Base-by-base conservation (phyloP, 108 stramenopile species). In the Cyclostephanos tholiformis region DNA sequence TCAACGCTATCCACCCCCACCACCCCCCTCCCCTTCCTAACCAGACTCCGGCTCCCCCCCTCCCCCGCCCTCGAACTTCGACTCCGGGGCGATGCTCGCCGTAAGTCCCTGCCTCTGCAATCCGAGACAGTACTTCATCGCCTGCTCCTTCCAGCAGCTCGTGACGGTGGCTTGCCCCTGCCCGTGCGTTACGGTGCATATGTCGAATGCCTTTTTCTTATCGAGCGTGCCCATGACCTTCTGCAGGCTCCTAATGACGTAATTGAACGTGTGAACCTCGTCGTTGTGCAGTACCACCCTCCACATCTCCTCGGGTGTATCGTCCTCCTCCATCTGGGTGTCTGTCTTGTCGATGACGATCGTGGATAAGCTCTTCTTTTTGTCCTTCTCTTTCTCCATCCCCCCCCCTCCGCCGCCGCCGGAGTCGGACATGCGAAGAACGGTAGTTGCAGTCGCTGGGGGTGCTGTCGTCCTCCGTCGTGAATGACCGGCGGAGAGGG, bases 261-360 rank as follows among this genome's bases (percentile, higher is more conserved):
- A 98, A 63, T 96, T 91, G 82, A 98, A 97, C 1, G 95, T 97
- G 82, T 98, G 96, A 23, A 97, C 92, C 76, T 97, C 95, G 83
- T 98, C 97, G 79, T 98, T 96, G 87, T 98, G 97, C 38, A 98
- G 85, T 20, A 98, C 80, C 4, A 98, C 95, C 25, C 96, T 87
- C 94, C 95, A 97, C 82, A 76, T 67, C 72, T 91, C 88, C 70
- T 89, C 89, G 26, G 83, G 71, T 0, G 72, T 82, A 27, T 94
- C 82, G 20, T 91, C 83, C 71, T 94, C 89, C 70, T 96, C 91
- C 41, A 69, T 73, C 67, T 93, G 63, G n/a, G 86, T 82, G 57
- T 95, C 90, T 14, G 90, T 89, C 63, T 84, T 80, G 63, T 95
- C 95, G 52, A 84, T 91, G 29, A 86, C 81, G 36, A 85, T 88